Base-by-base conservation (phyloP, 2,329 filamentous ascomycete species). In the Pyrenochaeta sp. region DNA sequence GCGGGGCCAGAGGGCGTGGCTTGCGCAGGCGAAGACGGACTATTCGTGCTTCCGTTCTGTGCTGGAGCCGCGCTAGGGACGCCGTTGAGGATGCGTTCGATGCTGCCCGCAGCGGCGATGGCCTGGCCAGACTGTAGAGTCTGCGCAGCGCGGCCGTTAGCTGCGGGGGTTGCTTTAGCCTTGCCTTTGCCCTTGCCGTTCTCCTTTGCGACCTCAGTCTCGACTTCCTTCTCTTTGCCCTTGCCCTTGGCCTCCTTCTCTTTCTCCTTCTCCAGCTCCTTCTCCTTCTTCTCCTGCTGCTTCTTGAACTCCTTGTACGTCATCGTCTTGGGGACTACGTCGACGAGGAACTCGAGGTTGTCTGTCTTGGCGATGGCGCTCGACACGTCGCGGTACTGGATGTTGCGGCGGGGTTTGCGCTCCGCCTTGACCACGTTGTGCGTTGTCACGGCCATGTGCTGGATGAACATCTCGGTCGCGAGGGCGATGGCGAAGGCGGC, bases 381-480 rank as follows among this genome's bases (percentile, higher is more conserved):
- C 58, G 92, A 90, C 28, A 99, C 81, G 72, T 99, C 94, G 67
- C 90, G 90, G 77, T 99, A 99, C 71, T 97, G 94, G 51, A 99
- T 88, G 65, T 95, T 96, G 48, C 92, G 85, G 43, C 94, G 82
- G 5, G 93, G 93, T 71, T 97, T 97, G 60, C 88, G 84, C 73
- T 97, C 94, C 1, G 91, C 82, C 67, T 94, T 95, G 61, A 92
- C 88, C 62, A 96, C 89, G 63, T 89, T 92, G 69, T 96, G 86
- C 18, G 88, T 87, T 69, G 95, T 89, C 51, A 88, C 82, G 14
- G 92, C 86, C 18, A 99, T 82, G 70, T 97, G 88, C 71, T 96
- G 90, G 57, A 99, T 87, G 75, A 99, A 97, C 81, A 96, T 86
- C 74, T 99, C 94, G 3, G 94, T 92, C 15, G 94, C 94, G 48